phyloP scores from a whole-genome alignment of 2,329 filamentous ascomycete genomes.

The Hirsutella thompsonii region DNA sequence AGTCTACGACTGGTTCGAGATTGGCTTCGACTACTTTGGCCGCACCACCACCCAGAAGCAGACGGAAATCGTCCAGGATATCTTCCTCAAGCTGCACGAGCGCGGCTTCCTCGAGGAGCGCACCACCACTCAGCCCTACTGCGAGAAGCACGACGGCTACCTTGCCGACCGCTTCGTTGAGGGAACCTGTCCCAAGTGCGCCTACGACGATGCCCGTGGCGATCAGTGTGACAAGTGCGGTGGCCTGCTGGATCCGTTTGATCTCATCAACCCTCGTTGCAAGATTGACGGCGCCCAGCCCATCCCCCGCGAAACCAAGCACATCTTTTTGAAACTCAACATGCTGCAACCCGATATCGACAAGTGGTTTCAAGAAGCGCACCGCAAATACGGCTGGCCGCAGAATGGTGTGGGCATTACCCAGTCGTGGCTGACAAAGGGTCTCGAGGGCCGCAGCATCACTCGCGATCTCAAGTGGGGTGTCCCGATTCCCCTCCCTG shows the following conservation, averaged over 20 bases:
- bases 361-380: slow-evolving; percentile 63
- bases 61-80: slow-evolving; percentile 83
- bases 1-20: slow-evolving; percentile 93
- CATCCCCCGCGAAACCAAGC: slow-evolving; percentile 70
- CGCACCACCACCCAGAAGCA: slow-evolving; percentile 82
- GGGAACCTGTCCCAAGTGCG: slow-evolving; percentile 63
- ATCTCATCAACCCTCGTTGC: slow-evolving; percentile 75
- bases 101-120: slow-evolving; percentile 84
- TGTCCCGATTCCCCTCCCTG: slow-evolving; percentile 37
- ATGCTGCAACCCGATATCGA: slow-evolving; percentile 66
- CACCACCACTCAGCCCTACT: slow-evolving; percentile 82
- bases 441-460: slow-evolving; percentile 76
- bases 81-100: slow-evolving; percentile 76
- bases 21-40: slow-evolving; percentile 89
- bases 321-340: slow-evolving; percentile 80
- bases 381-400: slow-evolving; percentile 64
- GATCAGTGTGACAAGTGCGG: slow-evolving; percentile 70
- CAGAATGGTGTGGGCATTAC: slow-evolving; percentile 66
- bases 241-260: slow-evolving; percentile 56
- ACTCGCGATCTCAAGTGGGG: slow-evolving; percentile 92
- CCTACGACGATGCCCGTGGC: slow-evolving; percentile 56
- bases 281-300: slow-evolving; percentile 81
- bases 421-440: slow-evolving; percentile 70
- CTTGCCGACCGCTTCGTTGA: slow-evolving; percentile 80
- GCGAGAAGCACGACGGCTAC: slow-evolving; percentile 63